Percentiles rank a stretch among this genome's conserved stretches.
Evolutionary conservation across 78 protist species (phyloP).

Genomic region (Chrysochromulina parva): DNA sequence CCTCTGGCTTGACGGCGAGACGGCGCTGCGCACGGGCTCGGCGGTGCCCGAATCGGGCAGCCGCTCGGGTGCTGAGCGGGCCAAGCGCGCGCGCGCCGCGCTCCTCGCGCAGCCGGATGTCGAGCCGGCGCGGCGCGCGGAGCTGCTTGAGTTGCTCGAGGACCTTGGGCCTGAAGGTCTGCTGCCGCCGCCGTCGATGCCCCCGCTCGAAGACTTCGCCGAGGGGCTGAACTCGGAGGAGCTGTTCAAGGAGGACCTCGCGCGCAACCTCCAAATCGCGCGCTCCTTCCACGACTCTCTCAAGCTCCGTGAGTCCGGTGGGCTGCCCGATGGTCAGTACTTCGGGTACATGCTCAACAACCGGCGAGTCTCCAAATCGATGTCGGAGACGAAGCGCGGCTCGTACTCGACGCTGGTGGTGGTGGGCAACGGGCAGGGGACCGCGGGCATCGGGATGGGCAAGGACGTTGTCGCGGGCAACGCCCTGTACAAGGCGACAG

Average conservation of each 20-base stretch:
- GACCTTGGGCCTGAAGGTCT: not conserved
- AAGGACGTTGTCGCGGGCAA: not conserved
- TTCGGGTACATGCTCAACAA: too few relatives aligned
- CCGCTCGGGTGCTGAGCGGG: not conserved
- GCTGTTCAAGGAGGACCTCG: too few relatives aligned
- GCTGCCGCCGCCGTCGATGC: not conserved
- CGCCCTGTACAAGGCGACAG: too few relatives aligned
- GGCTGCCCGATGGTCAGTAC: too few relatives aligned
- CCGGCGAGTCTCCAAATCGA: too few relatives aligned
- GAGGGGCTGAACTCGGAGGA: too few relatives aligned
- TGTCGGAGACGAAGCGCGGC: not conserved
- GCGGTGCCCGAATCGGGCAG: not conserved
- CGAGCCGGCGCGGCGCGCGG: not conserved
- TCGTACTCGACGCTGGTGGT: not conserved
- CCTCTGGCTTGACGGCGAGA: not conserved
- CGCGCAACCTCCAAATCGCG: too few relatives aligned
- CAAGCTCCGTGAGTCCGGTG: too few relatives aligned
- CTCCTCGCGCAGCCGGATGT: not conserved
- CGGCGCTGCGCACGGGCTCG: not conserved
- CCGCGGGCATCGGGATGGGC: not conserved
- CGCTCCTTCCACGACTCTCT: too few relatives aligned
- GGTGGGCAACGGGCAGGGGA: not conserved
- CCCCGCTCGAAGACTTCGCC: not conserved
- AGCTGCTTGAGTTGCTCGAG: not conserved
- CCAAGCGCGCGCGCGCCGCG: not conserved